Evolutionary conservation across 2,329 filamentous ascomycete genomes (phyloP).

Genomic region (Ustulina deusta): DNA sequence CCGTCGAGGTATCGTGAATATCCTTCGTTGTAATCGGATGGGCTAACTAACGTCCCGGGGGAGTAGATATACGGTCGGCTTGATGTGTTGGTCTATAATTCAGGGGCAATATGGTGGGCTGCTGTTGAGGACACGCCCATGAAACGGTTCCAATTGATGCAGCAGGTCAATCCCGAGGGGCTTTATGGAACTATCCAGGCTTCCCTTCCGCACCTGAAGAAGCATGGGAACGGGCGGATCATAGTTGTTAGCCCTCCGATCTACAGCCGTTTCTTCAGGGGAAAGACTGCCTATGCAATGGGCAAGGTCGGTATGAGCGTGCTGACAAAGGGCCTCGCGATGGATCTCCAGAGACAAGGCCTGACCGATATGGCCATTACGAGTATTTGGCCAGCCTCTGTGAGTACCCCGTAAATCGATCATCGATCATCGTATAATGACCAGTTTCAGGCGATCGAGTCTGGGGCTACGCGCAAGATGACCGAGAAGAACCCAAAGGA

Average conservation of each 20-base stretch:
- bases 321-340: conserved; percentile 81
- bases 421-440: conserved; percentile 3
- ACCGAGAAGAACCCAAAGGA: conserved; percentile 53
- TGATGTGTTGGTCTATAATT: conserved; percentile 84
- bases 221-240: conserved; percentile 70
- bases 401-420: conserved; percentile 55
- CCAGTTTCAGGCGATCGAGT: conserved; percentile 71
- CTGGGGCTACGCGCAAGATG: conserved; percentile 49
- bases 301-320: conserved; percentile 87
- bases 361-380: conserved; percentile 78
- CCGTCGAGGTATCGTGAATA: conserved; percentile 57
- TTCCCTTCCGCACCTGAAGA: conserved; percentile 72
- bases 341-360: conserved; percentile 80
- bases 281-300: conserved; percentile 86
- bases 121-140: conserved; percentile 78
- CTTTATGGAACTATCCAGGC: conserved; percentile 80
- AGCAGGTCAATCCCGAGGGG: conserved; percentile 79
- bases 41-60: conserved; percentile 17
- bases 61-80: conserved; percentile 68
- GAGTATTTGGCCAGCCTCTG: conserved; percentile 83
- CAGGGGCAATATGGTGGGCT: conserved; percentile 87
- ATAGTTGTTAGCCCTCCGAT: conserved; percentile 87
- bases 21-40: not conserved
- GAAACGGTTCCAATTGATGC: conserved; percentile 83
- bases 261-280: conserved; percentile 85